Evolutionary conservation across 2,329 filamentous ascomycete genomes (phyloP).

Genomic region (Paraconiothyrium sp.): DNA sequence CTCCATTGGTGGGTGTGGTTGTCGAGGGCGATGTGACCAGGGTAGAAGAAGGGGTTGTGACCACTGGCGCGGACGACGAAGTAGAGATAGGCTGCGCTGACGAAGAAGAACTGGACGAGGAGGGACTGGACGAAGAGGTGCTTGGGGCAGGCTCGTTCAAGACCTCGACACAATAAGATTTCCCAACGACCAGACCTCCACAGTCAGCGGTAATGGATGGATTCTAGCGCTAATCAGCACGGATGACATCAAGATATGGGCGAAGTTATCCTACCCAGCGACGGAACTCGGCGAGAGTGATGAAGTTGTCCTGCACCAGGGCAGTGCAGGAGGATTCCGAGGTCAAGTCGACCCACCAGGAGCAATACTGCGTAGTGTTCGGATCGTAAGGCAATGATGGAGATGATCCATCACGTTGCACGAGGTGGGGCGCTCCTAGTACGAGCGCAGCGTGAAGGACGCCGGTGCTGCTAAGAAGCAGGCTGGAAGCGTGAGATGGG

Average conservation of each 20-base stretch:
- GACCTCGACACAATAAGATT: conserved; percentile 21
- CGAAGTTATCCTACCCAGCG: conserved; percentile 12
- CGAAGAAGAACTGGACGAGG: too few relatives aligned
- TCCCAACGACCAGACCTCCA: conserved; percentile 2
- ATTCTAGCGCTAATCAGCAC: conserved; percentile 10
- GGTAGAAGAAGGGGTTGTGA: conserved; percentile 11
- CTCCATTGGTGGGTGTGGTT: conserved; percentile 22
- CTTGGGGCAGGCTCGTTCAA: conserved; percentile 10
- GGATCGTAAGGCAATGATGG: conserved; percentile 16
- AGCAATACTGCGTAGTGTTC: conserved; percentile 17
- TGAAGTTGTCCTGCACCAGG: conserved; percentile 11
- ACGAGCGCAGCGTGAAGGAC: conserved; percentile 11
- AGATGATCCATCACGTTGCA: conserved; percentile 11
- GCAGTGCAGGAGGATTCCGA: conserved; percentile 1
- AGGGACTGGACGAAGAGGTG: conserved; percentile 8
- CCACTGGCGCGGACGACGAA: background rate
- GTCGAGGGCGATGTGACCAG: conserved; percentile 2
- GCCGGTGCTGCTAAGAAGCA: conserved; percentile 8
- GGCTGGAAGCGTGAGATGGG: conserved; percentile 3
- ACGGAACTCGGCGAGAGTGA: conserved; percentile 14
- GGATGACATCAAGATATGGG: background rate
- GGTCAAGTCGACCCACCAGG: conserved; percentile 17
- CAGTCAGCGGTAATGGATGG: conserved; percentile 15
- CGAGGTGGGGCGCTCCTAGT: conserved; percentile 10
- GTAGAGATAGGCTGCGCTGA: conserved; percentile 2